Evolutionary conservation across 2,329 filamentous ascomycete genomes (phyloP).

Genomic region (Xylaria sp.): DNA sequence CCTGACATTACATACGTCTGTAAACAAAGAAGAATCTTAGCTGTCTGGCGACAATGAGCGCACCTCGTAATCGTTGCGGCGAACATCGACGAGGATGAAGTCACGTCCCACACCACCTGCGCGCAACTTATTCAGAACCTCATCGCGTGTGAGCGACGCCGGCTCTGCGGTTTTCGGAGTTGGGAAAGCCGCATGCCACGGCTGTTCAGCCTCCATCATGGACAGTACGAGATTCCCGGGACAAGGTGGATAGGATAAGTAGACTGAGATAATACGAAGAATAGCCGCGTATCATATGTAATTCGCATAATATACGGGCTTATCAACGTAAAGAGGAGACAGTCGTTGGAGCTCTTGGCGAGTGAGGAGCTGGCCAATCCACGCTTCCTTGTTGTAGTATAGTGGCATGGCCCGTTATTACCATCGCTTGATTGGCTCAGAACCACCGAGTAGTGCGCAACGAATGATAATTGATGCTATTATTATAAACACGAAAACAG

Average conservation of each 20-base stretch:
- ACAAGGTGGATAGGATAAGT: neutral
- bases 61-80: conserved; percentile 57
- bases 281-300: neutral
- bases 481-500: neutral
- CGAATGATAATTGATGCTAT: neutral
- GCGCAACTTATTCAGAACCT: conserved; percentile 32
- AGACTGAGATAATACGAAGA: neutral
- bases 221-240: neutral
- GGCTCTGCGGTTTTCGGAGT: conserved; percentile 28
- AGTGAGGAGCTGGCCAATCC: conserved; percentile 17
- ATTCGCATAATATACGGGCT: neutral
- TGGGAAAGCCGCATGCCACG: conserved; percentile 36
- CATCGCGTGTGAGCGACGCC: conserved; percentile 29
- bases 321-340: conserved; percentile 3
- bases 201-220: conserved; percentile 32
- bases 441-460: neutral
- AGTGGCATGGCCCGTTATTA: conserved; percentile 3
- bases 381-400: conserved; percentile 3
- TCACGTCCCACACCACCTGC: conserved; percentile 38
- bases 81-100: conserved; percentile 55
- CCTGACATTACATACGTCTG: conserved; percentile 51
- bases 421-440: conserved; percentile 27
- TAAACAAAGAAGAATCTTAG: conserved; percentile 12
- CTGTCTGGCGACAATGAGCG: conserved; percentile 11
- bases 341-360: neutral